phyloP scores from a whole-genome alignment of 208 protist genomes.

The Trypanosoma platydactyli region DNA sequence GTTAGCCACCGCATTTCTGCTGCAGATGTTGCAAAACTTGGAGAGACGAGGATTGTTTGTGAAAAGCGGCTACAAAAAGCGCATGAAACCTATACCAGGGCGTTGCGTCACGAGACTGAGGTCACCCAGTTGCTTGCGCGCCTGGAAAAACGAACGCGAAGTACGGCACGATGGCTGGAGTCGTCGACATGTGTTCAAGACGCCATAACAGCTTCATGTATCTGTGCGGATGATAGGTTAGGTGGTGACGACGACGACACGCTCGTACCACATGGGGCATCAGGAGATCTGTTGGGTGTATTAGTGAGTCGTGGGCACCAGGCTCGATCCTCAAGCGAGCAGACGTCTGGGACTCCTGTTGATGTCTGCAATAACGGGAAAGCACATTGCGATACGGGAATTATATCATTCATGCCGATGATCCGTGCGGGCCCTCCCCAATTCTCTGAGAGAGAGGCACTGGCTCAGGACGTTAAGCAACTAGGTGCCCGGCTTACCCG shows the following conservation, averaged over 20 bases:
- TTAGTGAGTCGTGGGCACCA: background rate
- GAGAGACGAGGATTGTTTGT: constrained; percentile 6
- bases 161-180: background rate
- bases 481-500: background rate
- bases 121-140: background rate
- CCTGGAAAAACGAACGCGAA: background rate
- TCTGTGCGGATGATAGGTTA: background rate
- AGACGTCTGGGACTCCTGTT: background rate
- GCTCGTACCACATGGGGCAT: background rate
- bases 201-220: background rate
- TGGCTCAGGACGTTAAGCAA: background rate
- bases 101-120: constrained; percentile 1
- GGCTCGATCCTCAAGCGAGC: background rate
- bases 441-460: background rate
- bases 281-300: background rate
- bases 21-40: constrained; percentile 2
- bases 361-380: background rate
- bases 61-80: constrained; percentile 4
- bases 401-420: background rate
- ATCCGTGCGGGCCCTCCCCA: background rate
- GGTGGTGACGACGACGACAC: background rate
- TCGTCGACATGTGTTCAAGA: background rate
- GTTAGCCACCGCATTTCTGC: background rate
- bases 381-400: background rate
- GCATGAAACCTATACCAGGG: background rate